Percentiles rank a stretch among this genome's conserved stretches.
Conservation (phyloP, 1,139 yeast species). For the Pichia sp. region DNA sequence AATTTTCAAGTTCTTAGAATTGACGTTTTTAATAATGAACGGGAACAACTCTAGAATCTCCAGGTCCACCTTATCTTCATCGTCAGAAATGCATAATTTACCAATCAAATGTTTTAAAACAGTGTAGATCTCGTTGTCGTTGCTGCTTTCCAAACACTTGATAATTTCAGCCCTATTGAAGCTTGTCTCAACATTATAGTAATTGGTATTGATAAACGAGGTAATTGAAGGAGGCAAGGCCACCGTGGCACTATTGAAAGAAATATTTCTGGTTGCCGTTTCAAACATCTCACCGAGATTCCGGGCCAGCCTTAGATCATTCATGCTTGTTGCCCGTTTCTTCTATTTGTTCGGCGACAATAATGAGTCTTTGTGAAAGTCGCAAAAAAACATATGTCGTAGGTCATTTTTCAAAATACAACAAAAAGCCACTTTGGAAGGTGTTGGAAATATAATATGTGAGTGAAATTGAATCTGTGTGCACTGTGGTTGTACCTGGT, state of each 20-base stretch:
- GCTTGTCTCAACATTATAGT: conserved; percentile 15
- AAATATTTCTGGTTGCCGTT: conserved; percentile 57
- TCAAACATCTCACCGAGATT: conserved; percentile 51
- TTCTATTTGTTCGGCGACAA: too few relatives aligned
- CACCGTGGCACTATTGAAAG: conserved; percentile 13
- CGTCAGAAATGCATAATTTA: conserved; percentile 49
- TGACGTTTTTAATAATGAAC: conserved; percentile 82
- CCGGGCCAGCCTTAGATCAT: conserved; percentile 35
- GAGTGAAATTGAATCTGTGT: too few relatives aligned
- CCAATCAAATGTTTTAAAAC: conserved; percentile 76
- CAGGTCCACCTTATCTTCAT: conserved; percentile 9
- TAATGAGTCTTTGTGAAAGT: too few relatives aligned
- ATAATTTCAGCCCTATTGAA: conserved; percentile 50
- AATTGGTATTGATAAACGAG: conserved; percentile 19
- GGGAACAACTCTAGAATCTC: conserved; percentile 52
- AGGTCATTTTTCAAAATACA: too few relatives aligned
- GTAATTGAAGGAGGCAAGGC: conserved; percentile 21
- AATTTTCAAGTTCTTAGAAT: conserved; percentile 60
- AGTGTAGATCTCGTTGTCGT: conserved; percentile 47
- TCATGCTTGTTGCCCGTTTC: conserved; percentile 27
- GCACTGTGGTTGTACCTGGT: too few relatives aligned
- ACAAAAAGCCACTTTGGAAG: too few relatives aligned
- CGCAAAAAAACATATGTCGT: too few relatives aligned
- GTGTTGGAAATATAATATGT: too few relatives aligned
- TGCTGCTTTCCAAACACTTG: conserved; percentile 51